phyloP scores from a whole-genome alignment of 257 asterid species.

The Ehretia macrophylla region DNA sequence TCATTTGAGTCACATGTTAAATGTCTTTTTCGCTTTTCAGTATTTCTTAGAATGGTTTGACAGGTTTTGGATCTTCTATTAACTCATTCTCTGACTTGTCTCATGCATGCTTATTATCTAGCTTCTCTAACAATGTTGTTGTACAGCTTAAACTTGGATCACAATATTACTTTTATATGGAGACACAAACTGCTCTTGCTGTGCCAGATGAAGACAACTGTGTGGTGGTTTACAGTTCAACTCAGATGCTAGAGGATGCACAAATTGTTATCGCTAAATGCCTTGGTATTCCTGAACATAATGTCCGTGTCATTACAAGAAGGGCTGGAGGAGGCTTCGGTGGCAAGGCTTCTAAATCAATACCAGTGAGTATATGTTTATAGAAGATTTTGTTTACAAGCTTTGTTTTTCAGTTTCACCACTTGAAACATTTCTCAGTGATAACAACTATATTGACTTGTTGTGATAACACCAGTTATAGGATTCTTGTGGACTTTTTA shows the following conservation, averaged over 20 bases:
- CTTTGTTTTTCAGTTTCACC: no score
- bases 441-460: no score
- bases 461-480: no score
- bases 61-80: not conserved
- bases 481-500: no score
- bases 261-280: conserved; percentile 56
- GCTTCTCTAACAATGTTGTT: conserved; percentile 6
- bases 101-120: not conserved
- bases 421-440: no score
- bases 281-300: conserved; percentile 66
- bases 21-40: not conserved
- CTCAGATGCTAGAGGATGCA: conserved; percentile 50
- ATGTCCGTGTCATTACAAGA: conserved; percentile 65
- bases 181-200: conserved; percentile 71
- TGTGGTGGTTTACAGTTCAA: conserved; percentile 69
- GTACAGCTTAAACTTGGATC: conserved; percentile 59
- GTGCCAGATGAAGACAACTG: conserved; percentile 82
- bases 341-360: conserved; percentile 54
- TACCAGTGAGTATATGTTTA: conserved; percentile 40
- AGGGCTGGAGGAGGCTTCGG: conserved; percentile 85
- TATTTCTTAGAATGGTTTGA: not conserved
- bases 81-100: no score
- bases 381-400: no score
- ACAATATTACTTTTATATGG: conserved; percentile 69
- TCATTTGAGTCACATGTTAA: not conserved